Evolutionary conservation across 495 filamentous ascomycete species (phyloP).

Genomic region (Podospora fimiseda): DNA sequence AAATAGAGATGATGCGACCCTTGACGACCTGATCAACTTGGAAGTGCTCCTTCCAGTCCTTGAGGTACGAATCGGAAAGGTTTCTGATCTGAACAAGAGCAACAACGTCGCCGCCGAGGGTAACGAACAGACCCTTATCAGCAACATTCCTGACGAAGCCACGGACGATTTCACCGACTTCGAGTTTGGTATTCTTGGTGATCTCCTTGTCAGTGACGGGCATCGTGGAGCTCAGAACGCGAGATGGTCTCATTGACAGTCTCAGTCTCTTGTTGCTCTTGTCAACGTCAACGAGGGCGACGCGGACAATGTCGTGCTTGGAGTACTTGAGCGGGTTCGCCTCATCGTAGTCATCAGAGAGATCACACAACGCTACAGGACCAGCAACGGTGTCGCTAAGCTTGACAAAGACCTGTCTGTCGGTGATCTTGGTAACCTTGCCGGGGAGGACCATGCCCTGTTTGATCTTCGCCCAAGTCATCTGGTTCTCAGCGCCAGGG

Average conservation of each 20-base stretch:
- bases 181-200: conserved; percentile 57
- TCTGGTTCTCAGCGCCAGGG: conserved; percentile 41
- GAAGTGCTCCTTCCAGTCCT: conserved; percentile 91
- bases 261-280: conserved; percentile 71
- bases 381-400: conserved; percentile 70
- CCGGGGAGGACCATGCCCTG: conserved; percentile 74
- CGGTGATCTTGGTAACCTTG: conserved; percentile 78
- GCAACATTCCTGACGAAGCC: conserved; percentile 85
- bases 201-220: conserved; percentile 79
- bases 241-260: conserved; percentile 79
- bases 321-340: conserved; percentile 53
- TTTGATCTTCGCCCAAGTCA: conserved; percentile 62
- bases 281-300: conserved; percentile 76
- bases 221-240: conserved; percentile 77
- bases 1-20: conserved; percentile 68
- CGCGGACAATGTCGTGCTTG: conserved; percentile 80
- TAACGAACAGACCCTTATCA: conserved; percentile 79
- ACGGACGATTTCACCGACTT: conserved; percentile 71
- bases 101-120: conserved; percentile 69
- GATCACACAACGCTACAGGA: conserved; percentile 66
- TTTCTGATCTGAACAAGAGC: conserved; percentile 79
- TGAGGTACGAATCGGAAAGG: conserved; percentile 82
- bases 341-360: conserved; percentile 79
- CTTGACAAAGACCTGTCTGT: conserved; percentile 75
- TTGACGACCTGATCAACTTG: conserved; percentile 82